Conservation (phyloP, 495 filamentous ascomycete genomes). For the Xylaria intraflava region DNA sequence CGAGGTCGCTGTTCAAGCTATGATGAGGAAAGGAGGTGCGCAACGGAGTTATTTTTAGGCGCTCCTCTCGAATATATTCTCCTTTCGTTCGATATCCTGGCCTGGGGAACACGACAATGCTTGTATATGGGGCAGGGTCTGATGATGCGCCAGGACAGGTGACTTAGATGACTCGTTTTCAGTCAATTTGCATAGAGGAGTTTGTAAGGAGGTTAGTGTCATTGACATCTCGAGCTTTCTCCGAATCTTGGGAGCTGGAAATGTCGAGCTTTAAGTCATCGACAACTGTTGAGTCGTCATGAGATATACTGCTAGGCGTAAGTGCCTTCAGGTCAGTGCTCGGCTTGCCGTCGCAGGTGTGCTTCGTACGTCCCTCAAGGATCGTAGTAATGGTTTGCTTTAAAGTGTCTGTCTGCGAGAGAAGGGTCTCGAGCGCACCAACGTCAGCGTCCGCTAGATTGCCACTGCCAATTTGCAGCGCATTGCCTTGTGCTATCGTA, state of each 20-base stretch:
- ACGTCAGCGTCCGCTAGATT: slow-evolving; percentile 17
- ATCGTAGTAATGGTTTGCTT: slow-evolving; percentile 11
- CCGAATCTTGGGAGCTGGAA: not conserved
- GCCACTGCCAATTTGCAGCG: slow-evolving; percentile 23
- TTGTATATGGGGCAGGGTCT: not conserved
- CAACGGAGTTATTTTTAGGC: not conserved
- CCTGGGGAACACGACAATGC: not conserved
- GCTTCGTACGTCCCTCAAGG: slow-evolving; percentile 9
- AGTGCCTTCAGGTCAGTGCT: slow-evolving; percentile 4
- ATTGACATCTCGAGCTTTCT: slow-evolving; percentile 1
- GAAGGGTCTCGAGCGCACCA: slow-evolving; percentile 20
- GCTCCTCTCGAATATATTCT: not conserved
- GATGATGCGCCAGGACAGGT: not conserved
- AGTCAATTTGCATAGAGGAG: slow-evolving; percentile 26
- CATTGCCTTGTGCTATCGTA: slow-evolving; percentile 30
- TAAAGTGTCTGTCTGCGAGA: slow-evolving; percentile 21
- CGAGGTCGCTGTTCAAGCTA: not conserved
- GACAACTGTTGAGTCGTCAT: slow-evolving; percentile 10
- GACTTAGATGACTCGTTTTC: not conserved
- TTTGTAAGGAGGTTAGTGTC: slow-evolving; percentile 4
- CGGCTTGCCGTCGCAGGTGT: not conserved
- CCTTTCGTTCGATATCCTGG: not conserved
- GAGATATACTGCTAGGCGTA: slow-evolving; percentile 9
- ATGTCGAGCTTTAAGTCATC: slow-evolving; percentile 12
- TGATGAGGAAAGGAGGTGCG: not conserved